Base-by-base conservation (phyloP, 2,329 filamentous ascomycete species). In the Harringtonia aguacate region DNA sequence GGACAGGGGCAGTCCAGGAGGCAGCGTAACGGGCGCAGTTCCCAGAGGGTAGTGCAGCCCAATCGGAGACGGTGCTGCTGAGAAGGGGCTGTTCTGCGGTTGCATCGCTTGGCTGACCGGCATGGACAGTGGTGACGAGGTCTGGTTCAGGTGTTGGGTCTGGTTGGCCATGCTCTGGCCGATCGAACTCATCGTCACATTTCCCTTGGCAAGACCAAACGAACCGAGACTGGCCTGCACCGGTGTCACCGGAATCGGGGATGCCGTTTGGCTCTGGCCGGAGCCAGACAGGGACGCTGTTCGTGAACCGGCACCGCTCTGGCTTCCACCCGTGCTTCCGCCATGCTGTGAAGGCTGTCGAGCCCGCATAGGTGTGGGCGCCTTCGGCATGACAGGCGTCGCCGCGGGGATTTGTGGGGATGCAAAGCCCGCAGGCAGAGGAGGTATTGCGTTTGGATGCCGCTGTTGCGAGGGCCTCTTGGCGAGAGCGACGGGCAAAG, bases 271-370 rank as follows among this genome's bases (percentile, higher is more conserved):
- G 50, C 73, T 79, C 17, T 68, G 59, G 5, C 60, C 65, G 8
- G 70, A 69, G 35, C 66, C 67, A 49, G 82, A 73, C 57, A 84
- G 77, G 1, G 85, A 81, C 3, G 79, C 75, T 13, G 53, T 45
- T 49, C 83, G 79, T 4, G 86, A 84, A 41, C 79, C 82, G 8
- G 78, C 75, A 8, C 36, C 44, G 30, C 45, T 45, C 28, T 45
- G 70, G 57, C 81, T 77, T 10, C 79, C 79, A 22, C 81, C 82
- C 58, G 34, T 70, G 56, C 81, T 77, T 10, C 78, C 79, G 21
- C 81, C 84, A 58, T 92, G 87, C 50, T 94, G 86, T 9, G 87
- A 92, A 38, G 77, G 66, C 48, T 89, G 85, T 44, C 86, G 80
- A 31, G 80, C 75, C 49, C 84, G 83, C 51, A 79, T 82, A 9